A percentile compares a stretch with the other conserved stretches of the same genome.
Evolutionary conservation across 768 basidiomycete genomes (phyloP).

Genomic region (Tricholomella constricta): DNA sequence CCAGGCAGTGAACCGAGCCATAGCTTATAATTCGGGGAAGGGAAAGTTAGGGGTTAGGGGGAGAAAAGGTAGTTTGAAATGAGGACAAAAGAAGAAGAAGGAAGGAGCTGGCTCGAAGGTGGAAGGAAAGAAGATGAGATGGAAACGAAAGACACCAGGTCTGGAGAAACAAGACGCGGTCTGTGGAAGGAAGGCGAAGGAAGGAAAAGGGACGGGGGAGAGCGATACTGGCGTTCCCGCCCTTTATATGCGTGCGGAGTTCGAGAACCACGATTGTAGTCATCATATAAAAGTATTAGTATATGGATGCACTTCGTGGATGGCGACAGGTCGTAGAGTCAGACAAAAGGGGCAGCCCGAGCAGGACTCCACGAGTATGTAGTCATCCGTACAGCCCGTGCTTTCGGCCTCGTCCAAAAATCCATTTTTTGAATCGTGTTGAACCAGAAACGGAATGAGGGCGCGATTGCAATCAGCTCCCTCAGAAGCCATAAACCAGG

Average conservation of each 20-base stretch:
- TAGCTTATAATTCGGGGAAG: background rate
- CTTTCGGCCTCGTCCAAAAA: too few species aligned
- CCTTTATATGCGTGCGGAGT: background rate
- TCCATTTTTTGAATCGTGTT: too few species aligned
- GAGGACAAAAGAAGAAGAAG: background rate
- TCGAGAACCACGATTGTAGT: too few species aligned
- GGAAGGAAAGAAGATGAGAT: background rate
- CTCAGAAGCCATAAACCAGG: background rate
- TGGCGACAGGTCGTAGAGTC: too few species aligned
- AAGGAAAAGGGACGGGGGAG: background rate
- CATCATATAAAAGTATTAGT: too few species aligned
- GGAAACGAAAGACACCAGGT: conserved; percentile 6
- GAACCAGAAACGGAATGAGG: too few species aligned
- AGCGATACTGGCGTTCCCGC: background rate
- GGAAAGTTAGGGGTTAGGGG: background rate
- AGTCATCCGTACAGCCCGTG: too few species aligned
- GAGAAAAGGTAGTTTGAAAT: background rate
- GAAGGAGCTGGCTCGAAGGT: background rate
- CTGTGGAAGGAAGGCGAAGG: background rate
- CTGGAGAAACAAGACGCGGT: conserved; percentile 1
- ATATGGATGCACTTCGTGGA: background rate
- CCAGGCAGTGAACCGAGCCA: background rate
- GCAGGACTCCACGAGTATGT: too few species aligned
- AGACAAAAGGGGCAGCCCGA: too few species aligned
- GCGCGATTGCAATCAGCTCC: background rate